Percentiles rank a stretch among this genome's conserved stretches.
Evolutionary conservation across 2,329 filamentous ascomycete species (phyloP).

Genomic region (Trichoderma afroharzianum): DNA sequence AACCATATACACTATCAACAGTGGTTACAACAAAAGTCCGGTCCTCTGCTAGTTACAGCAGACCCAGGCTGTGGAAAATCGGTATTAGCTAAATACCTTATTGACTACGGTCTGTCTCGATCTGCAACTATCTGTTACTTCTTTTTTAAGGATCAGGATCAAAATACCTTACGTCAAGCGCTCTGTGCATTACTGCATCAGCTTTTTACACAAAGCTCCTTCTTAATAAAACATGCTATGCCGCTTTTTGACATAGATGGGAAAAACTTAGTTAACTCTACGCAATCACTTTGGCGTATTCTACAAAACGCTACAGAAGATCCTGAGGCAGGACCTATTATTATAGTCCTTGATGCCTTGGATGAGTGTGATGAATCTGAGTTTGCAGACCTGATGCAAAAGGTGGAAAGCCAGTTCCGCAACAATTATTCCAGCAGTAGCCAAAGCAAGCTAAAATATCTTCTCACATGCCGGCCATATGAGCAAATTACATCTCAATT

Average conservation of each 20-base stretch:
- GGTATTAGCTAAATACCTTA: not conserved
- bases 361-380: not conserved
- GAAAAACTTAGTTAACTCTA: fast-evolving
- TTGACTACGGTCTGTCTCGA: not conserved
- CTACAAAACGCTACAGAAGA: not conserved
- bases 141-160: not conserved
- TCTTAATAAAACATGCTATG: not conserved
- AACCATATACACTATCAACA: not conserved
- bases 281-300: fast-evolving
- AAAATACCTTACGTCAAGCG: not conserved
- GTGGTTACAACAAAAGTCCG: not conserved
- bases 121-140: not conserved
- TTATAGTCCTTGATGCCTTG: not conserved
- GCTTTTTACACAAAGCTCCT: fast-evolving
- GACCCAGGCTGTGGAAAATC: not conserved
- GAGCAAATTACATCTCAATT: not conserved
- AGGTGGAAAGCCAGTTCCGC: not conserved
- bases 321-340: not conserved
- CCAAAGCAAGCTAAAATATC: not conserved
- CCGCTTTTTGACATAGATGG: fast-evolving
- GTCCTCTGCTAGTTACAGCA: not conserved
- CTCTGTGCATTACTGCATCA: not conserved
- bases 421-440: not conserved
- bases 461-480: not conserved
- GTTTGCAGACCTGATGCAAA: not conserved